phyloP scores from a whole-genome alignment of 176 grass and related monocot genomes.

The Guadua angustifolia region DNA sequence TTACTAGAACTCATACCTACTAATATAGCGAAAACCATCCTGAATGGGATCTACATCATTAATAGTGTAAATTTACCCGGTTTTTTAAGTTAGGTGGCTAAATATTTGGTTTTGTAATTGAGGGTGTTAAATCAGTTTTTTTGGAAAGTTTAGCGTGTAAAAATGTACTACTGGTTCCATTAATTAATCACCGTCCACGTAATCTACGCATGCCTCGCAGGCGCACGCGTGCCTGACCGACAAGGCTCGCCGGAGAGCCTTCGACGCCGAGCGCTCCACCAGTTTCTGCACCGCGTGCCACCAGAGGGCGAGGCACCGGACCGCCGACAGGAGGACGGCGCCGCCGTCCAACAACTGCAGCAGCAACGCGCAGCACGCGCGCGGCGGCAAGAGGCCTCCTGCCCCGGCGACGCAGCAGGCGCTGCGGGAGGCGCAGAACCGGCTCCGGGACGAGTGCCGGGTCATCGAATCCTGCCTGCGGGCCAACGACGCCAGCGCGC shows the following conservation, averaged over 20 bases:
- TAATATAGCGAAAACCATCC: no score
- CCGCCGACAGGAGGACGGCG: not conserved
- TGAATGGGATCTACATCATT: no score
- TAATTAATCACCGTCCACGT: not conserved
- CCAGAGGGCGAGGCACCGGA: not conserved
- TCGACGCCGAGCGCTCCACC: constrained; percentile 50
- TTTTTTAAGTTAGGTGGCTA: no score
- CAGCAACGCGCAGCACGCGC: not conserved
- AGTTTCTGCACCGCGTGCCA: constrained; percentile 74
- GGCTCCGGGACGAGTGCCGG: constrained; percentile 66
- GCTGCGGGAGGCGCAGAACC: constrained; percentile 61
- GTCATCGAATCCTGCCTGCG: constrained; percentile 72
- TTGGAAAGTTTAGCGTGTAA: no score
- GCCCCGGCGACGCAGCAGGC: not conserved
- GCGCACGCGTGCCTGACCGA: constrained; percentile 79
- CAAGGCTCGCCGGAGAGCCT: constrained; percentile 57
- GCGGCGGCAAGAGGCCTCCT: not conserved
- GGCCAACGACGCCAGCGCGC: constrained; percentile 41
- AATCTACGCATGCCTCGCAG: constrained; percentile 37
- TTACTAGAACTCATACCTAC: no score
- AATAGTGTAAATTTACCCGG: no score
- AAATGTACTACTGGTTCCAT: not conserved
- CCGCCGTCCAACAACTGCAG: not conserved
- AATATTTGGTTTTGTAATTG: no score
- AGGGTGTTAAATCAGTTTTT: no score